Evolutionary conservation across 2,329 filamentous ascomycete genomes (phyloP).

Genomic region (Diplodia corticola): DNA sequence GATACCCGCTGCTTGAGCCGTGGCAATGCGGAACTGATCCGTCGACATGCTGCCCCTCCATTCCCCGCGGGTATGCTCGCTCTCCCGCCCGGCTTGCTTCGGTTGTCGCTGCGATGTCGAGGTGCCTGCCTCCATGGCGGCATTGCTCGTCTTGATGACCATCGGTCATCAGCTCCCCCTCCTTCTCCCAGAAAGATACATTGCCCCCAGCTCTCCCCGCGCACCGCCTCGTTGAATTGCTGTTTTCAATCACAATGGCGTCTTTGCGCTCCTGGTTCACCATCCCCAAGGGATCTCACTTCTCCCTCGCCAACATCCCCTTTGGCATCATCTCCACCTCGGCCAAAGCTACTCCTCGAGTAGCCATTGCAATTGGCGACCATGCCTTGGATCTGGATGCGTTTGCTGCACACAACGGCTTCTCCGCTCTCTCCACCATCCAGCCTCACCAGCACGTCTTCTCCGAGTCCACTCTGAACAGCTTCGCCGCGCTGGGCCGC

Average conservation of each 20-base stretch:
- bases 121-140: background rate
- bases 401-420: conserved; percentile 61
- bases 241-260: conserved; percentile 31
- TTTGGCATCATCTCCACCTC: conserved; percentile 77
- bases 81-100: conserved; percentile 3
- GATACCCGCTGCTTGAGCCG: conserved; percentile 15
- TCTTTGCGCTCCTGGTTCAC: conserved; percentile 56
- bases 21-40: conserved; percentile 22
- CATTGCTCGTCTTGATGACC: background rate
- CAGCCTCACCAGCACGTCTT: conserved; percentile 63
- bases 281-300: conserved; percentile 63
- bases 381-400: conserved; percentile 68
- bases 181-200: background rate
- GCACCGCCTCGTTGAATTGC: background rate
- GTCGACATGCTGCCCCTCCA: conserved; percentile 16
- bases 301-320: conserved; percentile 78
- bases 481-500: conserved; percentile 71
- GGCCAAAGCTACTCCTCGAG: conserved; percentile 57
- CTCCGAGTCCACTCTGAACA: conserved; percentile 65
- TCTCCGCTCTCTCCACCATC: conserved; percentile 58
- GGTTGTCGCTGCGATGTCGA: background rate
- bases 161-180: background rate
- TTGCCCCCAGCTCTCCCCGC: background rate
- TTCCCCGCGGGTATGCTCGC: conserved; percentile 13
- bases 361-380: conserved; percentile 71